A percentile compares a stretch with the other conserved stretches of the same genome.
Evolutionary conservation across 2,329 filamentous ascomycete genomes (phyloP).

Genomic region (Hortaea sp.): DNA sequence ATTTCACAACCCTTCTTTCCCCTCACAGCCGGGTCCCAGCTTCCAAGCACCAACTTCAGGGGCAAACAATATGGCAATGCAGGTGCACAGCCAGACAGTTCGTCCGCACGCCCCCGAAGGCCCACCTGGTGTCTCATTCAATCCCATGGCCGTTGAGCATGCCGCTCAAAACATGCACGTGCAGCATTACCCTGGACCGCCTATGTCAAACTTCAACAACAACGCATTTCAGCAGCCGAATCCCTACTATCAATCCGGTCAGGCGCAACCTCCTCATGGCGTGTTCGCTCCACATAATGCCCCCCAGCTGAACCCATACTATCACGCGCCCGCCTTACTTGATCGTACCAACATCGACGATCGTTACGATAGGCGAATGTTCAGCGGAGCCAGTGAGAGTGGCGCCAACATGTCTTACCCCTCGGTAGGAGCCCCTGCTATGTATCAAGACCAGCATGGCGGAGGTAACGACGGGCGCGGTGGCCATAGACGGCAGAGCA

Average conservation of each 20-base stretch:
- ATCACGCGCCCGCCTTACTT: neutral
- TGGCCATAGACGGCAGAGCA: conserved; percentile 2
- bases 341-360: conserved; percentile 1
- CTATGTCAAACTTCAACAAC: too few species aligned
- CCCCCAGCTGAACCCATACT: neutral
- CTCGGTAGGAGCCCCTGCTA: too few species aligned
- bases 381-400: neutral
- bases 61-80: too few species aligned
- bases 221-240: too few species aligned
- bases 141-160: too few species aligned
- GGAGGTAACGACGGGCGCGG: neutral
- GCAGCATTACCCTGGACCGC: too few species aligned
- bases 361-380: neutral
- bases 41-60: too few species aligned
- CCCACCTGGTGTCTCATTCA: too few species aligned
- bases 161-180: too few species aligned
- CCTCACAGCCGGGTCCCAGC: neutral
- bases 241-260: too few species aligned
- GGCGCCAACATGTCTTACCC: neutral
- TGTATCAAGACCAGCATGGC: neutral
- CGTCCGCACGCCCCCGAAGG: too few species aligned
- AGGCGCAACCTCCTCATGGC: neutral
- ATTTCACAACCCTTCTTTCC: neutral
- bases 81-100: too few species aligned
- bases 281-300: neutral